Evolutionary conservation across 768 basidiomycete species (phyloP).

Genomic region (Termitomyces sp.): DNA sequence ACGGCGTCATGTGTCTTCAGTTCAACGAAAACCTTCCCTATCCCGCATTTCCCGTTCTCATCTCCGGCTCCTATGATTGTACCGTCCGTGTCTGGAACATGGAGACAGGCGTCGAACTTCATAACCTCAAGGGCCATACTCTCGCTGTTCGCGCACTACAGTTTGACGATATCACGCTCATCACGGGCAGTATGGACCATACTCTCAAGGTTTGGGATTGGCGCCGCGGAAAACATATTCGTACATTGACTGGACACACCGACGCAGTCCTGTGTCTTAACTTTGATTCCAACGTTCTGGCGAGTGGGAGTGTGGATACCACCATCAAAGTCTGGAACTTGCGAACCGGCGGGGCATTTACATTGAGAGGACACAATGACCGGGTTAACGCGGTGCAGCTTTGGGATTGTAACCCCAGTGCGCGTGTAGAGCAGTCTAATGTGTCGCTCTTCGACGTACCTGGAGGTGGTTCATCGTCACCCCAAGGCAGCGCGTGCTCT

Average conservation of each 20-base stretch:
- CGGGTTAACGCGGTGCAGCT: conserved; percentile 96
- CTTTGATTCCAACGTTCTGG: conserved; percentile 88
- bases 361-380: conserved; percentile 86
- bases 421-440: conserved; percentile 24
- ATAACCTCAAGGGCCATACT: conserved; percentile 84
- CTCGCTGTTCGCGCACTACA: conserved; percentile 90
- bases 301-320: conserved; percentile 90
- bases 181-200: conserved; percentile 95
- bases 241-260: conserved; percentile 85
- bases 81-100: conserved; percentile 96
- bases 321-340: conserved; percentile 96
- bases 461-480: conserved; percentile 14
- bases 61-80: conserved; percentile 96
- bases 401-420: conserved; percentile 65
- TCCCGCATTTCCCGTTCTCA: conserved; percentile 87
- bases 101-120: conserved; percentile 82
- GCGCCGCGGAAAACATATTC: conserved; percentile 83
- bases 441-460: conserved; percentile 32
- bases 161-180: conserved; percentile 92
- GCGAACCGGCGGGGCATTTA: conserved; percentile 86
- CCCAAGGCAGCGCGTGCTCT: conserved; percentile 21
- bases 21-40: conserved; percentile 81
- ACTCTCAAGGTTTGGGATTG: conserved; percentile 97
- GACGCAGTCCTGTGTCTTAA: conserved; percentile 89
- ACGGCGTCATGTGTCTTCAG: conserved; percentile 97